These are phyloP conservation scores for Theobroma cacao DNA, from an alignment of 345 rosid genomes.

Conservation along the genomic window DNA sequence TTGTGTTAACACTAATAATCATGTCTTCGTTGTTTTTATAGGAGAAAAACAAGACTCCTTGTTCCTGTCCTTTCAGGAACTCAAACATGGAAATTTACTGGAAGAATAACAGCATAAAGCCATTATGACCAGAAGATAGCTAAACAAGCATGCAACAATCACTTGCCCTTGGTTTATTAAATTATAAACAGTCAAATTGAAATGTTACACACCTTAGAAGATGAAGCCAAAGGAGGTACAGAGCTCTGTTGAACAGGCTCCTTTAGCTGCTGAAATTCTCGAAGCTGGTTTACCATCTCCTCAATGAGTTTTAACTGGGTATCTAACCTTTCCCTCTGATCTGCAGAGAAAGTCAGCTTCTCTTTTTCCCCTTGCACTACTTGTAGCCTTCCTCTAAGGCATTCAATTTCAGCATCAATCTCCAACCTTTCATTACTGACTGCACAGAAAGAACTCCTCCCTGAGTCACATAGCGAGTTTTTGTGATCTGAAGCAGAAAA, in stretches of 20 bases:
- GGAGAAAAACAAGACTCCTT: background rate
- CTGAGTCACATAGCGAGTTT: constrained; percentile 15
- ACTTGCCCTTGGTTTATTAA: background rate
- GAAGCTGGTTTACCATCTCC: constrained; percentile 46
- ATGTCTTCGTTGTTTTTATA: background rate
- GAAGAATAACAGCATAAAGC: background rate
- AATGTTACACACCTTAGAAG: constrained; percentile 32
- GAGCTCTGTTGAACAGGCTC: constrained; percentile 37
- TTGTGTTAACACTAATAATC: background rate
- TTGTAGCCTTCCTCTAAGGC: constrained; percentile 47
- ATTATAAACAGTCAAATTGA: background rate
- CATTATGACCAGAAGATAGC: background rate
- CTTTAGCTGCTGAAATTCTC: constrained; percentile 38
- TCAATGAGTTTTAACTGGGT: constrained; percentile 46
- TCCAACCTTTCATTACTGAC: constrained; percentile 35
- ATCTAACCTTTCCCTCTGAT: constrained; percentile 37
- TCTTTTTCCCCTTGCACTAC: constrained; percentile 46
- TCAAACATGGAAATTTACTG: background rate
- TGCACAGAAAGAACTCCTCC: constrained; percentile 40
- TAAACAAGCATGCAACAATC: background rate
- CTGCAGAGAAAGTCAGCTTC: constrained; percentile 35
- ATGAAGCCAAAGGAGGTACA: constrained; percentile 29
- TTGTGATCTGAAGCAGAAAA: constrained; percentile 12
- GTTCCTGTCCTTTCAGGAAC: background rate
- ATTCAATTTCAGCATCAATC: constrained; percentile 52